phyloP scores from a whole-genome alignment of 2,329 filamentous ascomycete genomes.

The Dothiorella sarmentorum region DNA sequence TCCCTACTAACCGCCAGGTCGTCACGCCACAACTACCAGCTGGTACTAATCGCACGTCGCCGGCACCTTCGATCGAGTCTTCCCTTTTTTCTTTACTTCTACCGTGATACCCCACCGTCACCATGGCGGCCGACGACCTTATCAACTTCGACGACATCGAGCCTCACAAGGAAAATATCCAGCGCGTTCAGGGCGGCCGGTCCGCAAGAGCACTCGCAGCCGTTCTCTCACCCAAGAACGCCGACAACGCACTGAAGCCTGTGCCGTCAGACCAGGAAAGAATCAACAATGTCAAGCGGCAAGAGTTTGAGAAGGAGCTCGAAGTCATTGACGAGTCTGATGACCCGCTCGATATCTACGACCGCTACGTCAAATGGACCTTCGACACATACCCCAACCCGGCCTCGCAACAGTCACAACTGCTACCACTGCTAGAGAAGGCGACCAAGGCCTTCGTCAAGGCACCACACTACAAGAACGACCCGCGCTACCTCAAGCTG shows the following conservation, averaged over 20 bases:
- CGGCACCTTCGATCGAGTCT: neutral
- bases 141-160: constrained; percentile 87
- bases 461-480: constrained; percentile 88
- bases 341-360: constrained; percentile 91
- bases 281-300: constrained; percentile 73
- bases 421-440: constrained; percentile 83
- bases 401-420: constrained; percentile 84
- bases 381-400: constrained; percentile 92
- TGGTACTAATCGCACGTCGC: no score
- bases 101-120: constrained; percentile 16
- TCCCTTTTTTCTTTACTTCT: neutral
- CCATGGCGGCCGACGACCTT: constrained; percentile 45
- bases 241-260: constrained; percentile 45
- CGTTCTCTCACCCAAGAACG: constrained; percentile 64
- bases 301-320: constrained; percentile 83
- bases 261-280: constrained; percentile 63
- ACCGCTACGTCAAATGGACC: constrained; percentile 96
- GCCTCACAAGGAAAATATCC: constrained; percentile 96
- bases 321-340: constrained; percentile 78
- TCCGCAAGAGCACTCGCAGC: constrained; percentile 86
- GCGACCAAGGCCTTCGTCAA: constrained; percentile 86
- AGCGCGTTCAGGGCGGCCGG: constrained; percentile 80
- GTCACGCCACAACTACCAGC: neutral
- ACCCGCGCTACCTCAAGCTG: constrained; percentile 85
- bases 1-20: constrained; percentile 7